Evolutionary conservation across 164 flowering plant species (phyloP), one percentile per base, ranked within the genome.

Genomic region (Stephania cephalantha): DNA sequence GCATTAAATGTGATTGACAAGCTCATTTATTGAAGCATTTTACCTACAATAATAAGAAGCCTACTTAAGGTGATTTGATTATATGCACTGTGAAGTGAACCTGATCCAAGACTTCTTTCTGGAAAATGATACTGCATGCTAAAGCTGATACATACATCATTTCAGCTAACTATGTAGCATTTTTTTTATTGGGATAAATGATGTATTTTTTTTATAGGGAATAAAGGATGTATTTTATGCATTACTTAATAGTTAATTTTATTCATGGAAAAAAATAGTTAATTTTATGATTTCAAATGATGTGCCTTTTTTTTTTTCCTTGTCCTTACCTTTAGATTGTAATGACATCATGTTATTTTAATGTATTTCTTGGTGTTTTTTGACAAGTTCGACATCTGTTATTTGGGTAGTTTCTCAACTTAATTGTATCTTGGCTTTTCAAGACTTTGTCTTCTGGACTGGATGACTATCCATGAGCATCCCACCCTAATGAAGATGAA

Each of bases 391-490:
- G 9, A 1, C 7, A 61, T 18, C 22, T 18, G 66, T 61, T 61
- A 7, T 17, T n/a, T 61, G 66, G 1, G 25, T 7, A n/a, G 66
- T 61, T 18, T 61, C 7, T 15, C 20, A 61, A 61, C n/a, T 58
- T 0, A 17, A 6, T 17, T 58, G 20, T 15, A 1, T 48, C 29
- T 25, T 72, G n/a, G 68, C 74, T 53, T 69, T 48, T 82, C 68
- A 83, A 96, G 97, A 84, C 95, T 63, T 84, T 96, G 71, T 83
- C 94, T 68, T 93, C 99, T 80, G 98, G 99, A 46, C 82, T 95
- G 77, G 99, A 95, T 84, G 99, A 93, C 82, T 91, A 93, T 86
- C 99, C 99, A 46, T 93, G 97, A 76, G 98, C 97, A 75, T 95
- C 99, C 67, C 99, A 93, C 78, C 99, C 97, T 45, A 89, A 78